Percentiles rank a stretch among this genome's conserved stretches.
Conservation (phyloP, 2,329 filamentous ascomycete species). For the Coniella vitis region DNA sequence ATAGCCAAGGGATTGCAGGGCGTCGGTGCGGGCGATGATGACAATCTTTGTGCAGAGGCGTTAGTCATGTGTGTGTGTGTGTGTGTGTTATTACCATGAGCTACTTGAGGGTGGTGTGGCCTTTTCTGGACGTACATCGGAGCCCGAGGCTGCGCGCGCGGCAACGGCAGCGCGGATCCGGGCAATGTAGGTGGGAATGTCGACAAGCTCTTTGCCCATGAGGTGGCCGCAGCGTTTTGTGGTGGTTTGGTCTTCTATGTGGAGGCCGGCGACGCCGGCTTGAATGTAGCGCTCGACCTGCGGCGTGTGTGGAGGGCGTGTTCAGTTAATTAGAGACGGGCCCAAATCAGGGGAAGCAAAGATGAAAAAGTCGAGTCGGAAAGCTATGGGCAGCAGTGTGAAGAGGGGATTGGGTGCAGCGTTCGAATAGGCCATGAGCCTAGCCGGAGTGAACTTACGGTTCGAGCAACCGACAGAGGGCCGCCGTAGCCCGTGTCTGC, state of each 20-base stretch:
- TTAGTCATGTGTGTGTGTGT: too few relatives aligned
- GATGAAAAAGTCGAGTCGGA: not conserved
- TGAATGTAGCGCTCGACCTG: constrained; percentile 38
- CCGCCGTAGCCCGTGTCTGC: constrained; percentile 50
- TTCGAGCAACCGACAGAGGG: constrained; percentile 45
- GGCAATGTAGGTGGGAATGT: constrained; percentile 40
- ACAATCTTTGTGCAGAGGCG: too few relatives aligned
- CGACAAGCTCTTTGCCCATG: constrained; percentile 52
- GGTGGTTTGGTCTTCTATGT: constrained; percentile 58
- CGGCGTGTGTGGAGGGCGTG: constrained; percentile 20
- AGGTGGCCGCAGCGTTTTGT: constrained; percentile 62
- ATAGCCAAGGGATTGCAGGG: constrained; percentile 49
- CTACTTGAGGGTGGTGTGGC: too few relatives aligned
- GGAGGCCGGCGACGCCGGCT: constrained; percentile 50
- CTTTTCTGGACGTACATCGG: too few relatives aligned
- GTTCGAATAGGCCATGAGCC: too few relatives aligned
- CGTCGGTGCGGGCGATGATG: constrained; percentile 59
- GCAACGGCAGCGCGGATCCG: constrained; percentile 49
- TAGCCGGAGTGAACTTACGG: constrained; percentile 26
- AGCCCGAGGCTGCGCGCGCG: constrained; percentile 39
- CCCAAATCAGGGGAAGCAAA: not conserved
- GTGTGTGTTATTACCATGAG: too few relatives aligned
- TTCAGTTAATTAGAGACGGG: too few relatives aligned
- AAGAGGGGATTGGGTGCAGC: not conserved
- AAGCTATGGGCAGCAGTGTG: not conserved